Base-by-base conservation (phyloP, 2,329 filamentous ascomycete species). In the Beauveria scarabaeidicola region DNA sequence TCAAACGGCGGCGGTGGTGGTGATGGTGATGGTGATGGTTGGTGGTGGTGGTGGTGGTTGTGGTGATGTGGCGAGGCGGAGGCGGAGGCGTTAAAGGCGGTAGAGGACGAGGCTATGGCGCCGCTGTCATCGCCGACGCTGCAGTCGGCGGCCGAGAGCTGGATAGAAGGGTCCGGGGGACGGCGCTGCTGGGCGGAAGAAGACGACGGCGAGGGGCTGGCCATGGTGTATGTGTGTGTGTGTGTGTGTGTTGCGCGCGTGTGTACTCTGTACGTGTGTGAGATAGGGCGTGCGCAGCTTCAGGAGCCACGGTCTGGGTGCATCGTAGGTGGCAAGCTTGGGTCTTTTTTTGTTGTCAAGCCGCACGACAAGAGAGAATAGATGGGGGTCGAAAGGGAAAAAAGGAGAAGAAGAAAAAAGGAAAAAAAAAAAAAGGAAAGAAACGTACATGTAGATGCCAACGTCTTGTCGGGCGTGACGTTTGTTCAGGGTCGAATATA, bases 1-100 rank as follows among this genome's bases (percentile, higher is more conserved):
- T 85, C 80, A 72, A 96, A 93, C 3, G 76, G 71, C 4, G 75
- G 75, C 43, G 57, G 41, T 7, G 50, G 58, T 5, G 41, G 41
- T 7, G 19, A 40, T 8, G 48, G 38, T 13, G 40, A 43, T 19
- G 29, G 38, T 2, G n/a, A 38, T 10, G 29, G 38, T 36, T 47
- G 17, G 8, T 10, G 19, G n/a, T 44, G n/a, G n/a, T n/a, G n/a
- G n/a, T n/a, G n/a, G 19, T 8, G 52, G 44, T n/a, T 41, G 36
- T 17, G 29, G 9, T 15, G 52, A 55, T 17, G 52, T 13, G 41
- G 43, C 5, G 19, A 29, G 25, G 53, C 41, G 1, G 53, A 15
- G 11, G 27, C 17, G 8, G 38, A 11, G n/a, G 21, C 53, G 27
- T 15, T 25, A 9, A 41, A 19, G 23, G 23, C 15, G 11, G 41